Evolutionary conservation across 768 basidiomycete species (phyloP).

Genomic region (Tephrocybe rancida): DNA sequence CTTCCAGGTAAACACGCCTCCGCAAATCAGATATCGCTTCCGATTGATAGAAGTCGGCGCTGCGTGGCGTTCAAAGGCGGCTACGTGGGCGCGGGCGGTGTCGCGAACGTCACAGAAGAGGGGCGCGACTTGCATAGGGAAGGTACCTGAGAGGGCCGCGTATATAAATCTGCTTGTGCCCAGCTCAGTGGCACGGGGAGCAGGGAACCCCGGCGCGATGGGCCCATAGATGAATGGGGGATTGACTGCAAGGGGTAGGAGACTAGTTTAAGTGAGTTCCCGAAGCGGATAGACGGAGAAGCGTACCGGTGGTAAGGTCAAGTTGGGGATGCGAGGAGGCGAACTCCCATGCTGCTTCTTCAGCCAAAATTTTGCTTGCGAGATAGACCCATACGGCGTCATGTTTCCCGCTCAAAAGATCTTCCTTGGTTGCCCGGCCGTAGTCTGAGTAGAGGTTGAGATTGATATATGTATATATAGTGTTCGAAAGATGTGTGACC

Average conservation of each 20-base stretch:
- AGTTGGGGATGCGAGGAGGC: conserved; percentile 36
- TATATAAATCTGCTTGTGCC: conserved; percentile 5
- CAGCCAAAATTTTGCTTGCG: conserved; percentile 8
- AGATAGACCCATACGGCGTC: conserved; percentile 4
- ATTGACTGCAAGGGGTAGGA: conserved; percentile 22
- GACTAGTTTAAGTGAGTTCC: too few species aligned
- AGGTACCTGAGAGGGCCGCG: not conserved
- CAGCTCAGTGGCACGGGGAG: not conserved
- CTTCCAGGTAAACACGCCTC: not conserved
- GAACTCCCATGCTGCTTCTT: conserved; percentile 39
- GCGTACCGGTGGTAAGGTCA: conserved; percentile 34
- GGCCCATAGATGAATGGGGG: conserved; percentile 15
- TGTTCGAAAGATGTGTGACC: not conserved
- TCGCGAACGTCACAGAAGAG: conserved; percentile 15
- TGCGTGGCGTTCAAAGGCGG: not conserved
- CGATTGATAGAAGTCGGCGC: conserved; percentile 8
- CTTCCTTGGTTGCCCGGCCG: conserved; percentile 6
- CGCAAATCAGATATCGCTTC: conserved; percentile 6
- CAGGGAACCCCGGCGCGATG: conserved; percentile 10
- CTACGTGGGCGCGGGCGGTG: conserved; percentile 10
- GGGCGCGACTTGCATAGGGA: conserved; percentile 3
- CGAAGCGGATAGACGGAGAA: too few species aligned
- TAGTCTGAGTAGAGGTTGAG: conserved; percentile 1
- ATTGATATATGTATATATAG: too few species aligned
- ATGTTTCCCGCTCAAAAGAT: conserved; percentile 9